Evolutionary conservation across 2,329 filamentous ascomycete species (phyloP).

Genomic region (Furcasterigmium sp.): DNA sequence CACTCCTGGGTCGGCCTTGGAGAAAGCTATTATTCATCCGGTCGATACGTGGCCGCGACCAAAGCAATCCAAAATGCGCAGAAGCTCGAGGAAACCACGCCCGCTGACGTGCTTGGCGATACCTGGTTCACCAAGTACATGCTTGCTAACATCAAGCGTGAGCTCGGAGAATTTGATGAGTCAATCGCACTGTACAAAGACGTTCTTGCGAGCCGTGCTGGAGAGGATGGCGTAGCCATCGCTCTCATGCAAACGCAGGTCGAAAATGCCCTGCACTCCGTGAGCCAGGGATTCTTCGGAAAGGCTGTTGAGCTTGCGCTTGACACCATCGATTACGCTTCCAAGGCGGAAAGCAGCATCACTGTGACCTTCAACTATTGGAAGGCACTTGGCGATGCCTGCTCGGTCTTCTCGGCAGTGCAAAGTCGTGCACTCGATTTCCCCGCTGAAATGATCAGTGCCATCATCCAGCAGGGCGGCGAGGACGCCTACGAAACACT

Average conservation of each 20-base stretch:
- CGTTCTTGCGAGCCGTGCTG: constrained; percentile 62
- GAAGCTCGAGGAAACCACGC: constrained; percentile 58
- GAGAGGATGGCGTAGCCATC: constrained; percentile 82
- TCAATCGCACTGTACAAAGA: constrained; percentile 71
- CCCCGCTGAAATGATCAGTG: constrained; percentile 51
- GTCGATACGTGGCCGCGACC: constrained; percentile 87
- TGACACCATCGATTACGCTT: constrained; percentile 64
- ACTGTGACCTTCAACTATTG: constrained; percentile 85
- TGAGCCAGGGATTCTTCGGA: constrained; percentile 83
- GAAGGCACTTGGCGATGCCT: constrained; percentile 88
- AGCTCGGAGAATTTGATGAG: constrained; percentile 84
- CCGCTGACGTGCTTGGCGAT: constrained; percentile 42
- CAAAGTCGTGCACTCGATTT: constrained; percentile 62
- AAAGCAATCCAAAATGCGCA: constrained; percentile 87
- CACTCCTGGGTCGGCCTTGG: constrained; percentile 94
- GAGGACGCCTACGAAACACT: constrained; percentile 56
- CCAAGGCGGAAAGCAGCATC: constrained; percentile 53
- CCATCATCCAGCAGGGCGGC: constrained; percentile 51
- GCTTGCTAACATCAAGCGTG: constrained; percentile 89
- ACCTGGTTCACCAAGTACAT: constrained; percentile 97
- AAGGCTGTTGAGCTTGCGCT: constrained; percentile 68
- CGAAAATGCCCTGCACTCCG: constrained; percentile 70
- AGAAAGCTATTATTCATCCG: constrained; percentile 95
- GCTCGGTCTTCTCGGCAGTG: constrained; percentile 74
- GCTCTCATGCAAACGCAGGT: constrained; percentile 84